These are phyloP conservation scores for Cylindricascospora bacillispora DNA, from an alignment of 1,139 yeast genomes.

Conservation along the genomic window DNA sequence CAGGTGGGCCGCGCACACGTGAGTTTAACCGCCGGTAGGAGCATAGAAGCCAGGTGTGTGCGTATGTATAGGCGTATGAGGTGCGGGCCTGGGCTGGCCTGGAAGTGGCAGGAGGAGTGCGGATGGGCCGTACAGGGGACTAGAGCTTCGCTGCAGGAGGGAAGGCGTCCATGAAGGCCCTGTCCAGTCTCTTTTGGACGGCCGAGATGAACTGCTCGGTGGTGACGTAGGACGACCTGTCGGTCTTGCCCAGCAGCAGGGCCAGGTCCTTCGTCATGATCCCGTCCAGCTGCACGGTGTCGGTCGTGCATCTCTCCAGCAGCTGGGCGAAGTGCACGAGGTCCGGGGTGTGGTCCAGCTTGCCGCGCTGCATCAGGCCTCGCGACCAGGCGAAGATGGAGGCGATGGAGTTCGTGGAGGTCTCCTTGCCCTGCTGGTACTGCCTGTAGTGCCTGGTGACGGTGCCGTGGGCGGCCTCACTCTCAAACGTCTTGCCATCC, in stretches of 20 bases:
- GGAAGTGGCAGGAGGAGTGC: no score
- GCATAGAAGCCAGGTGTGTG: no score
- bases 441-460: constrained; percentile 94
- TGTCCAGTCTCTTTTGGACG: constrained; percentile 42
- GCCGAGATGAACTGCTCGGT: constrained; percentile 87
- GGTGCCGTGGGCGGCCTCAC: constrained; percentile 97
- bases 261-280: constrained; percentile 96
- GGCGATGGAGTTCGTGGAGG: constrained; percentile 98
- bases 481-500: constrained; percentile 89
- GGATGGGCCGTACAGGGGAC: no score
- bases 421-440: constrained; percentile 90
- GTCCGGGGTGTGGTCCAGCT: constrained; percentile 72
- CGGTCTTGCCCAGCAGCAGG: constrained; percentile 73
- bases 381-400: constrained; percentile 95
- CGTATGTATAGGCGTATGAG: no score
- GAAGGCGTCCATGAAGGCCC: constrained; percentile 5
- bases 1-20: no score
- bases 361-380: constrained; percentile 85
- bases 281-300: constrained; percentile 74
- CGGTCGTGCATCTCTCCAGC: constrained; percentile 72
- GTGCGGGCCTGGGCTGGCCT: no score
- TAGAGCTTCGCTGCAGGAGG: not conserved
- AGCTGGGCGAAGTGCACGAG: constrained; percentile 66
- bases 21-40: no score
- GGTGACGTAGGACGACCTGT: constrained; percentile 66